phyloP scores from a whole-genome alignment of 2,329 filamentous ascomycete species.

The Ceratocystis eucalypticola region DNA sequence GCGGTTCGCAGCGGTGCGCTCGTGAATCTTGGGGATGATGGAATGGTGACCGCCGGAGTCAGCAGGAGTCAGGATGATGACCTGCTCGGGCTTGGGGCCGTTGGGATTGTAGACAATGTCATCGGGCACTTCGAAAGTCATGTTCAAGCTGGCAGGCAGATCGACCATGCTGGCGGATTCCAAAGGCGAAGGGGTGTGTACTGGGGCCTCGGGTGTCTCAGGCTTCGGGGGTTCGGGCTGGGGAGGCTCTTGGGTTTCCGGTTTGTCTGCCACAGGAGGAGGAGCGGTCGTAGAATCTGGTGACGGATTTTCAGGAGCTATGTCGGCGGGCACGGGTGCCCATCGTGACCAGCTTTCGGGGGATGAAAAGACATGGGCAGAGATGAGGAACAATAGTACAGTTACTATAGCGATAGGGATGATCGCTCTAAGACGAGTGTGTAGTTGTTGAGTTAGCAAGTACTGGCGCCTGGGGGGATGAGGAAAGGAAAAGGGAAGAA shows the following conservation, averaged over 20 bases:
- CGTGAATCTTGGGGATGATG: slow-evolving; percentile 18
- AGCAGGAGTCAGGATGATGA: slow-evolving; percentile 17
- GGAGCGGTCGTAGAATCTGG: background rate
- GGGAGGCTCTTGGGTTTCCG: background rate
- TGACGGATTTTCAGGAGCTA: background rate
- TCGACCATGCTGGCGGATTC: slow-evolving; percentile 6
- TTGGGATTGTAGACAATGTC: slow-evolving; percentile 17
- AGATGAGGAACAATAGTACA: slow-evolving; percentile 17
- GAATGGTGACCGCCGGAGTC: slow-evolving; percentile 18
- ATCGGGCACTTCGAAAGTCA: slow-evolving; percentile 16
- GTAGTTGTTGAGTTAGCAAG: background rate
- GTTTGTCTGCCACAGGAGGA: background rate
- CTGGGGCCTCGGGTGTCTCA: background rate
- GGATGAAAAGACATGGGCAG: slow-evolving; percentile 16
- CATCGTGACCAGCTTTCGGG: slow-evolving; percentile 18
- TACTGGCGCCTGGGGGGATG: background rate
- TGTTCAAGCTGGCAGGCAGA: slow-evolving; percentile 13
- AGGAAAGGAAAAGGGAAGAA: background rate
- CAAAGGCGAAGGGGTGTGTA: slow-evolving; percentile 12
- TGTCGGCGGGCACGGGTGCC: slow-evolving; percentile 5
- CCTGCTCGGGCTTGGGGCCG: slow-evolving; percentile 16
- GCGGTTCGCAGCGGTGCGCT: slow-evolving; percentile 16
- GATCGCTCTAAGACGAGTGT: slow-evolving; percentile 2
- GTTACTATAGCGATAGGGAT: slow-evolving; percentile 16
- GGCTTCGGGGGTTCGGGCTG: background rate